Conservation (phyloP, 306 rosid genomes). For the Nissolia schottii region DNA sequence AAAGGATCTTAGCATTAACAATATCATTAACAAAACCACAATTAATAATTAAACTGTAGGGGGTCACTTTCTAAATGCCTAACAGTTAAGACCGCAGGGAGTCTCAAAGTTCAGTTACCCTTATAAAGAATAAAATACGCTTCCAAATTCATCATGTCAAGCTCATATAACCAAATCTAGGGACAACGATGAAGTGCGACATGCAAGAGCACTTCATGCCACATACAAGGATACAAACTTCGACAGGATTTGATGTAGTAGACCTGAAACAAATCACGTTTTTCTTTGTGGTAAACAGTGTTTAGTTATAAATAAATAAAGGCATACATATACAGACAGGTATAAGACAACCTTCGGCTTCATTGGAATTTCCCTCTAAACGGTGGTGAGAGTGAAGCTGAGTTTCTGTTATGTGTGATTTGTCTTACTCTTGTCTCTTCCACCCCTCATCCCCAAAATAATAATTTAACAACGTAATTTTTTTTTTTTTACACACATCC, state of each 20-base stretch:
- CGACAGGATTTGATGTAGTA: neutral
- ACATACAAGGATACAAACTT: neutral
- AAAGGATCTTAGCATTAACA: neutral
- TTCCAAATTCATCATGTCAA: neutral
- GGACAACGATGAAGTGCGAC: neutral
- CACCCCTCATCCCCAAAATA: constrained; percentile 13
- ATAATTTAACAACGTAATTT: no score
- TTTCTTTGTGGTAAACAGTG: neutral
- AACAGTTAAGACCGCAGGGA: neutral
- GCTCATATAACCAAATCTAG: neutral
- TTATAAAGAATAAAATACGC: neutral
- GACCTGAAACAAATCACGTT: neutral
- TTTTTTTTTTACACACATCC: no score
- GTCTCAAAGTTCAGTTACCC: neutral
- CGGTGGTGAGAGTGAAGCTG: neutral
- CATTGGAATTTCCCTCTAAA: constrained; percentile 8
- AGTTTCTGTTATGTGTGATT: neutral
- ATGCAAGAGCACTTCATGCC: constrained; percentile 6
- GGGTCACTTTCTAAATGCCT: constrained; percentile 1
- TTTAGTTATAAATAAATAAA: neutral
- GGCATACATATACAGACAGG: neutral
- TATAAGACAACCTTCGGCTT: neutral
- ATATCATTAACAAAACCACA: neutral
- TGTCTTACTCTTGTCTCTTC: constrained; percentile 26
- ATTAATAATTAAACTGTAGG: neutral